Evolutionary conservation across 2,329 filamentous ascomycete genomes (phyloP), one percentile per base, ranked within the genome.

Genomic region (Chrysosphaeria jannelii): DNA sequence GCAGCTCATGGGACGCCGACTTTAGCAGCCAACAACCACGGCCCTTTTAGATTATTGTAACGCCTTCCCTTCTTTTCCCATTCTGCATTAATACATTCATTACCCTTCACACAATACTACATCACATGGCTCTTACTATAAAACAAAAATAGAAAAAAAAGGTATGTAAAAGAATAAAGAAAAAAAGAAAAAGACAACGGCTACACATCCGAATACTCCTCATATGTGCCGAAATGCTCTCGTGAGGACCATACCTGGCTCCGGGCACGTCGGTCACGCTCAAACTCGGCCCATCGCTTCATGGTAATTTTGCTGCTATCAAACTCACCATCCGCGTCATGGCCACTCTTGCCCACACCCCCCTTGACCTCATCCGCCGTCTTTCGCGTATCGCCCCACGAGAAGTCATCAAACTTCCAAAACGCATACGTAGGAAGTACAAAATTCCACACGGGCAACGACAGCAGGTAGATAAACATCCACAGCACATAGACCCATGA

Each of bases 321-420:
- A 37, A 97, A 97, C 45, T 93, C 85, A 31, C 85, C 85, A 45
- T 91, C 76, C 31, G 69, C 69, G 38, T 81, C 79, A 30, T 78
- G 65, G 15, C 75, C 74, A 3, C 59, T 72, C 48, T 81, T 85
- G 52, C 81, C 79, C 9, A 62, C 68, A 49, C 71, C 75, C 7
- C 16, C 16, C n/a, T n/a, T n/a, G n/a, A n/a, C n/a, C 39, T 90
- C 81, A 14, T 79, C 79, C 0, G 68, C 74, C 19, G 81, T 90
- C 60, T 93, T 89, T 30, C 85, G 65, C 26, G 85, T 97, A 32
- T 97, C 88, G 38, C 85, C 85, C 85, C 85, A 97, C 27, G 74
- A 89, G 53, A 97, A 97, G 50, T 97, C 85, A 42, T 97, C 85
- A 42, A 97, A 97, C 49, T 97, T 93, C 85, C 85, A 97, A 53